Evolutionary conservation across 2,329 filamentous ascomycete genomes (phyloP).

Genomic region (Ilyonectria sp.): DNA sequence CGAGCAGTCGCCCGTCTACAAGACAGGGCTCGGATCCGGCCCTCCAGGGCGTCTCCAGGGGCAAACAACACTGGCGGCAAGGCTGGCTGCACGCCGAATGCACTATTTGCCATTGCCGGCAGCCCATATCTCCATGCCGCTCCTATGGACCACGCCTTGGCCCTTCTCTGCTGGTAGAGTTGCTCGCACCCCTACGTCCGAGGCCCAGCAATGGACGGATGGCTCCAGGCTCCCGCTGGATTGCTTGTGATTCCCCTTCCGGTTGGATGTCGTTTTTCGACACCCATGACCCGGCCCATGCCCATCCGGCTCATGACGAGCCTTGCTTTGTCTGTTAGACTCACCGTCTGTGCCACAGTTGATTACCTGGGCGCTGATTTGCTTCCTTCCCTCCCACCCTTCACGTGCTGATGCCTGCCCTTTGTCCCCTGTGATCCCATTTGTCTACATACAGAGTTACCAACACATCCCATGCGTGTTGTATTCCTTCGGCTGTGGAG

Average conservation of each 20-base stretch:
- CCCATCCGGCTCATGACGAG: slow-evolving; percentile 14
- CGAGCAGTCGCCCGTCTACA: slow-evolving; percentile 36
- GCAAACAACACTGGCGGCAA: neutral
- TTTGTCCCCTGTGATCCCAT: neutral
- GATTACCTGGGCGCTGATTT: slow-evolving; percentile 12
- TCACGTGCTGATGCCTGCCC: neutral
- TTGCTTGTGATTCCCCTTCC: slow-evolving; percentile 24
- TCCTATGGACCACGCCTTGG: slow-evolving; percentile 12
- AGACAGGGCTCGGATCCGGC: slow-evolving; percentile 22
- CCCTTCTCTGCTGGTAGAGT: neutral
- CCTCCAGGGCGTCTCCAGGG: slow-evolving; percentile 17
- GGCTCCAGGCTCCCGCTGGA: slow-evolving; percentile 18
- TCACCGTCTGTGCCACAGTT: neutral
- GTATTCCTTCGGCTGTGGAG: slow-evolving; percentile 27
- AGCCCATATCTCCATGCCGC: slow-evolving; percentile 28
- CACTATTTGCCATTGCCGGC: slow-evolving; percentile 26
- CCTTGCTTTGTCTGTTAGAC: slow-evolving; percentile 5
- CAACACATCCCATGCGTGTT: slow-evolving; percentile 9
- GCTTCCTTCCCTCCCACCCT: neutral
- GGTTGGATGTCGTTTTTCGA: slow-evolving; percentile 25
- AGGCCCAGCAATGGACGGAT: slow-evolving; percentile 33
- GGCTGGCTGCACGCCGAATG: slow-evolving; percentile 23
- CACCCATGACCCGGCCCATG: slow-evolving; percentile 17
- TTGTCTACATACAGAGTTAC: neutral
- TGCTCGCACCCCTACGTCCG: slow-evolving; percentile 39